These are phyloP conservation scores for Parasitella parasitica DNA, from an alignment of 371 early-diverging fungal genomes.

Conservation along the genomic window DNA sequence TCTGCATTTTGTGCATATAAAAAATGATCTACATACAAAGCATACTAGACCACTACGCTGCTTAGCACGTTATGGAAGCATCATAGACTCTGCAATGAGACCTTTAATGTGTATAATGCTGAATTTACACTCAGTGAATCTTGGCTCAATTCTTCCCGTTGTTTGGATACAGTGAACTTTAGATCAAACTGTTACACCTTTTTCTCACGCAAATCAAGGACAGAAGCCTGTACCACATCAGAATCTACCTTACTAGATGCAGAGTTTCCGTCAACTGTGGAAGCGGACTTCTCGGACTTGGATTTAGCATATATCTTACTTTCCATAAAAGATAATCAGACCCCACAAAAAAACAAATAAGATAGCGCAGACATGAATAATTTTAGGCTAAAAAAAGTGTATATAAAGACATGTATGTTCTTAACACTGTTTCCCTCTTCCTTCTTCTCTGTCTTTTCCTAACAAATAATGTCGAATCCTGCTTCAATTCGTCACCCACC, in stretches of 20 bases:
- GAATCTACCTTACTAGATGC: too few relatives aligned
- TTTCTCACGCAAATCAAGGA: slow-evolving; percentile 2
- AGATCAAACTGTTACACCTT: neutral
- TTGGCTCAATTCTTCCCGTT: neutral
- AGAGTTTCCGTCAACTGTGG: neutral
- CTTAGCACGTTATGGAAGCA: neutral
- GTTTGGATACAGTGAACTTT: neutral
- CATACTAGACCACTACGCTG: neutral
- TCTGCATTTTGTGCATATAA: neutral
- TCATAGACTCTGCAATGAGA: neutral
- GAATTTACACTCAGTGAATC: neutral
- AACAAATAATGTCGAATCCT: slow-evolving; percentile 5
- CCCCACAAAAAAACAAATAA: neutral
- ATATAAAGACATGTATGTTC: neutral
- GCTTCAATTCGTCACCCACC: neutral
- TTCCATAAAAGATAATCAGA: neutral
- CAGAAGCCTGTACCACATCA: neutral
- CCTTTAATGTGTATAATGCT: neutral
- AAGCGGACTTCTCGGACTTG: neutral
- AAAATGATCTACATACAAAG: neutral
- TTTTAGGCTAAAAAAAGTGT: neutral
- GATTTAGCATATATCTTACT: neutral
- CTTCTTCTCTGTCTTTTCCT: too few relatives aligned
- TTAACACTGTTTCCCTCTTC: too few relatives aligned
- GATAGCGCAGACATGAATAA: neutral